phyloP scores from a whole-genome alignment of 2,329 filamentous ascomycete species.

The Colletotrichum zoysiae region DNA sequence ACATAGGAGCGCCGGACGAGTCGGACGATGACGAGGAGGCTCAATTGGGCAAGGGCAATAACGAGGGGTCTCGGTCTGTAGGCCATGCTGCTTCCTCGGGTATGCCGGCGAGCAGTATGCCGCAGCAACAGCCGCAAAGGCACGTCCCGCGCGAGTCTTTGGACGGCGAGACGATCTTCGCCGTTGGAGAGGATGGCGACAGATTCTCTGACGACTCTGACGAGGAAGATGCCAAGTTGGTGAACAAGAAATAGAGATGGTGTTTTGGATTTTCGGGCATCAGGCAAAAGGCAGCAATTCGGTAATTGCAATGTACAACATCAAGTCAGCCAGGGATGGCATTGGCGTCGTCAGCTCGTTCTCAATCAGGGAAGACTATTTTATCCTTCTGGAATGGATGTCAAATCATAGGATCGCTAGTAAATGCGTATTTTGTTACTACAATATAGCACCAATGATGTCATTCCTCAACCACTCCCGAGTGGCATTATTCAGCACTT shows the following conservation, averaged over 20 bases:
- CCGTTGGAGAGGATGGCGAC: slow-evolving; percentile 86
- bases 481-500: slow-evolving; percentile 6
- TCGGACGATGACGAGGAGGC: slow-evolving; percentile 72
- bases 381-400: slow-evolving; percentile 16
- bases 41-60: slow-evolving; percentile 57
- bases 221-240: slow-evolving; percentile 70
- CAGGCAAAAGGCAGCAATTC: slow-evolving; percentile 13
- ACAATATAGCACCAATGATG: background rate
- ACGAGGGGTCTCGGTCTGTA: slow-evolving; percentile 42
- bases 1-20: slow-evolving; percentile 81
- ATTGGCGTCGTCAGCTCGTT: slow-evolving; percentile 24
- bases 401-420: slow-evolving; percentile 10
- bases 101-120: slow-evolving; percentile 27
- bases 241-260: slow-evolving; percentile 57
- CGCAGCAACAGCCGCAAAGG: slow-evolving; percentile 42
- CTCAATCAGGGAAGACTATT: slow-evolving; percentile 7
- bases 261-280: slow-evolving; percentile 10
- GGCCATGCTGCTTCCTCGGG: slow-evolving; percentile 30
- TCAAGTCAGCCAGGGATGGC: slow-evolving; percentile 25
- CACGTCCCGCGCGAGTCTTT: slow-evolving; percentile 66
- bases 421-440: slow-evolving; percentile 5
- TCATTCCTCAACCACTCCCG: background rate
- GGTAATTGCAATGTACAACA: slow-evolving; percentile 40
- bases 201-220: slow-evolving; percentile 84
- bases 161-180: slow-evolving; percentile 96